Base-by-base conservation (phyloP, 768 basidiomycete genomes). In the Hemileccinum rubropunctum region DNA sequence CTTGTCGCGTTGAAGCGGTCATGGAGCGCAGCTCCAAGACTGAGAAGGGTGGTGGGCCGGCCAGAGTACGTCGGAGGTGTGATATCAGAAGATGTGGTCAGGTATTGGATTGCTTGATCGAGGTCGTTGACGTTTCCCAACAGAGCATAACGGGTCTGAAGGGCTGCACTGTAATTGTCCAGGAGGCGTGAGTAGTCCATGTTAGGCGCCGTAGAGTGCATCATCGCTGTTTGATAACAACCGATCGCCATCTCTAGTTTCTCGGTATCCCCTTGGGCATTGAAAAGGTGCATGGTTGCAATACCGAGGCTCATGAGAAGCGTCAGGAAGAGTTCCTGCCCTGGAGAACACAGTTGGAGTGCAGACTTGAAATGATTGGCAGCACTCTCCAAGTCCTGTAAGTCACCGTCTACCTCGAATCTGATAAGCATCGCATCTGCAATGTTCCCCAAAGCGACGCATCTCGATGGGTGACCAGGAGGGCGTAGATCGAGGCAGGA, bases 301-400 rank as follows among this genome's bases (percentile, higher is more conserved):
- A 28, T 14, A 6, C 63, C 63, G 1, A 60, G 52, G 36, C 32
- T 39, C 2, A 33, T 54, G 39, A 67, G 51, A 39, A 4, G 39
- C 1, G 26, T 14, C 18, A 50, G 12, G 42, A 54, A 61, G 3
- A 56, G 53, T 3, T 49, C 37, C 28, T 54, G 47, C 21, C 54
- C 54, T 2, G 59, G 56, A 34, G 59, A 45, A 18, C 39, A 46
- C 36, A 64, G 28, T 39, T 51, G 41, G 21, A 66, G 37, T 3
- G 64, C 63, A 40, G 50, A 45, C 11, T 18, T 32, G 33, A 48
- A 49, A 32, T 55, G 9, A 28, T 27, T 35, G 4, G 18, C 39
- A 37, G 63, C 48, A 33, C 20, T 47, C 38, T 69, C 56, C 27
- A 73, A 30, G 46, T 71, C 66, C 41, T 52, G 47, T 17, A 50